phyloP scores from a whole-genome alignment of 129 eudicot species.

The Silybum marianum region DNA sequence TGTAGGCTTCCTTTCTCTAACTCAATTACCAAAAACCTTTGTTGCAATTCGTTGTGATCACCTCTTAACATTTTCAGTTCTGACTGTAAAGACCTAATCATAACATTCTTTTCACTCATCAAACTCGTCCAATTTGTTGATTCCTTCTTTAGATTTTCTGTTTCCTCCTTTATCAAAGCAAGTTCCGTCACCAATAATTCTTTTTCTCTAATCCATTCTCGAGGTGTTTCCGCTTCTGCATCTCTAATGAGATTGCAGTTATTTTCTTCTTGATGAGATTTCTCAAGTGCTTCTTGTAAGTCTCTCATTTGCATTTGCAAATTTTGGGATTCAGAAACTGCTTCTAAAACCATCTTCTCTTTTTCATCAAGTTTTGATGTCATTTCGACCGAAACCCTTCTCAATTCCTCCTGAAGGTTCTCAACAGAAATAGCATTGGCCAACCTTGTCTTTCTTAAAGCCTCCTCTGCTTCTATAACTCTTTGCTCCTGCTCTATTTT shows the following conservation, averaged over 20 bases:
- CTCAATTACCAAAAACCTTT: slow-evolving; percentile 39
- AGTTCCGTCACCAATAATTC: slow-evolving; percentile 48
- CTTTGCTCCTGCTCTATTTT: slow-evolving; percentile 73
- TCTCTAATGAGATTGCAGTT: slow-evolving; percentile 10
- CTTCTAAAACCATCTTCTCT: slow-evolving; percentile 42
- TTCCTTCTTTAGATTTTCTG: slow-evolving; percentile 45
- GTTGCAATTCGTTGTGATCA: slow-evolving; percentile 53
- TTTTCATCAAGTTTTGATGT: slow-evolving; percentile 51
- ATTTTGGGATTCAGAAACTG: slow-evolving; percentile 51
- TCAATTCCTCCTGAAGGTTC: slow-evolving; percentile 61
- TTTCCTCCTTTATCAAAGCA: slow-evolving; percentile 47
- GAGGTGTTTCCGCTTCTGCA: slow-evolving; percentile 18
- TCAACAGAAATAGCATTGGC: slow-evolving; percentile 45
- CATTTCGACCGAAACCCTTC: slow-evolving; percentile 52
- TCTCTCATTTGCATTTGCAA: slow-evolving; percentile 43
- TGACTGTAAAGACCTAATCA: slow-evolving; percentile 53
- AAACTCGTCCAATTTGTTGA: slow-evolving; percentile 43
- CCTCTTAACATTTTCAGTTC: slow-evolving; percentile 53
- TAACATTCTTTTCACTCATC: slow-evolving; percentile 51
- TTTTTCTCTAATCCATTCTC: slow-evolving; percentile 34
- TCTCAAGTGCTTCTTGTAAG: slow-evolving; percentile 59
- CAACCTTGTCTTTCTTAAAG: slow-evolving; percentile 46
- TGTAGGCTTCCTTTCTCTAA: slow-evolving; percentile 57
- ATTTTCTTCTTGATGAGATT: slow-evolving; percentile 37
- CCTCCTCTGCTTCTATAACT: slow-evolving; percentile 71